These are phyloP conservation scores for Coelastrella sp. DNA, from an alignment of 139 green algal species.

Conservation along the genomic window DNA sequence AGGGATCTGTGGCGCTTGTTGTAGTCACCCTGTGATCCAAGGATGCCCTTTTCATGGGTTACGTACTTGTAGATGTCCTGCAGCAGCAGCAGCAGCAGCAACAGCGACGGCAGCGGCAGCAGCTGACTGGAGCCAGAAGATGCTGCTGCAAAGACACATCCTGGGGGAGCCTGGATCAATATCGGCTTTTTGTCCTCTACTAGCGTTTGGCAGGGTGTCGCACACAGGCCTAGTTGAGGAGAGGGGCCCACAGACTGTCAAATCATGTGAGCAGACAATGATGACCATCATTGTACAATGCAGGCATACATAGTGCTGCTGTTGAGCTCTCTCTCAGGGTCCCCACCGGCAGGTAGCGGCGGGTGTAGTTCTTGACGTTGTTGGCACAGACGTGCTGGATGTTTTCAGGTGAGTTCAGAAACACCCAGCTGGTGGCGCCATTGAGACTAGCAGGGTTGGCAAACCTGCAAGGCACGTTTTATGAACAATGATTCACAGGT, in stretches of 20 bases:
- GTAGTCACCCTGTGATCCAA: conserved; percentile 77
- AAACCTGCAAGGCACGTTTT: conserved; percentile 44
- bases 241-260: no score
- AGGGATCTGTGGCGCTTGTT: conserved; percentile 76
- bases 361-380: conserved; percentile 77
- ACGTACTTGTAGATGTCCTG: conserved; percentile 81
- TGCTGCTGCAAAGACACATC: no score
- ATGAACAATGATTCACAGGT: no score
- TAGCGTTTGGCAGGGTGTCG: no score
- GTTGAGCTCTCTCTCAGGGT: neutral
- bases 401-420: conserved; percentile 73
- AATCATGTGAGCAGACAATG: no score
- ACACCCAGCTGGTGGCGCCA: conserved; percentile 68
- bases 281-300: neutral
- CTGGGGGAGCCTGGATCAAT: no score
- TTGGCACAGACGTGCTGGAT: conserved; percentile 71
- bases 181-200: no score
- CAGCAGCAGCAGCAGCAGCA: neutral
- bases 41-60: conserved; percentile 79
- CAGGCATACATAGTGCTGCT: neutral
- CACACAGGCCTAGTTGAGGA: no score
- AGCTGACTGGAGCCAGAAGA: no score
- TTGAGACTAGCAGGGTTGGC: conserved; percentile 69
- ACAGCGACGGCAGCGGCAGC: no score
- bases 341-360: conserved; percentile 73